Conservation (phyloP, 345 rosid genomes). For the Durio zibethinus region DNA sequence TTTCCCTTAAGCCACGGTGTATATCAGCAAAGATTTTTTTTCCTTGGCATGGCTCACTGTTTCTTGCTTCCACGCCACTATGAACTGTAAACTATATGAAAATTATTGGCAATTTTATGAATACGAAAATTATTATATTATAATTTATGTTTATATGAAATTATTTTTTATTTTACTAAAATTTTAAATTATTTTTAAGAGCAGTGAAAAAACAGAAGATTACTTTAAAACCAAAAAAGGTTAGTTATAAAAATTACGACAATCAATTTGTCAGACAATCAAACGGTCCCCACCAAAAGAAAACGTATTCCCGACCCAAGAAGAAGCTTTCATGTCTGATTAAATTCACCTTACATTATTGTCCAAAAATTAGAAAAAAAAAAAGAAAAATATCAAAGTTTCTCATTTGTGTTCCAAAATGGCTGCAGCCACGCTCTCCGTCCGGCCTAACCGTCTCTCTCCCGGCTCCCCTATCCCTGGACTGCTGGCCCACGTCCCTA, state of each 20-base stretch:
- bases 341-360: not conserved
- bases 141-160: no score
- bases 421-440: conserved; percentile 79
- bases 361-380: no score
- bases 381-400: not conserved
- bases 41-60: not conserved
- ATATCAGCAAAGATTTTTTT: no score
- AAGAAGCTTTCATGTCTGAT: not conserved
- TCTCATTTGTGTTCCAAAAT: conserved; percentile 23
- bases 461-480: conserved; percentile 37
- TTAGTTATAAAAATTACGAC: not conserved
- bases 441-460: conserved; percentile 57
- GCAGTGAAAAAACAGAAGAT: no score
- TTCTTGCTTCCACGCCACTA: not conserved
- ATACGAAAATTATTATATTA: no score
- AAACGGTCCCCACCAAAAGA: conserved; percentile 1
- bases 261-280: conserved; percentile 3
- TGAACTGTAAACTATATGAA: not conserved
- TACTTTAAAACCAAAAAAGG: no score
- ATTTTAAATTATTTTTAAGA: no score
- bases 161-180: no score
- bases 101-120: no score
- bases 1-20: not conserved
- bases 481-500: conserved; percentile 21
- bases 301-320: not conserved